Percentiles rank a stretch among this genome's conserved stretches.
phyloP scores from a whole-genome alignment of 129 eudicot genomes.

The Escallonia herrerae region DNA sequence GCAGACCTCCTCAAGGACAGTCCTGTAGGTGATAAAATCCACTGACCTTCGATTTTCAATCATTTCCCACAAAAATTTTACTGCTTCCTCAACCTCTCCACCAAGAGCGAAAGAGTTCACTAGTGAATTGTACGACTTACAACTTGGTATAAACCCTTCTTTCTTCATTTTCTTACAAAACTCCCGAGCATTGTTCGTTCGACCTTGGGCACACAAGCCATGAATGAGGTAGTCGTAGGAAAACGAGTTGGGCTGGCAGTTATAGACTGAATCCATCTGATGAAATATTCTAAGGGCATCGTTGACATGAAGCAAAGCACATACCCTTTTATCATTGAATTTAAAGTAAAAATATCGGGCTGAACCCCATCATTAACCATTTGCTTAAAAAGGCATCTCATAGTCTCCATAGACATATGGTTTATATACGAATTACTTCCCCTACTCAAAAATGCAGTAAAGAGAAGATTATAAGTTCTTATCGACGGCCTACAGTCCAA shows the following conservation, averaged over 20 bases:
- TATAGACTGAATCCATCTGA: constrained; percentile 86
- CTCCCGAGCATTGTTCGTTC: constrained; percentile 74
- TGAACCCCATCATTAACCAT: constrained; percentile 80
- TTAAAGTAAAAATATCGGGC: constrained; percentile 77
- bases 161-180: constrained; percentile 65
- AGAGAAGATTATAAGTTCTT: constrained; percentile 69
- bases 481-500: constrained; percentile 74
- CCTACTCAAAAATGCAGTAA: constrained; percentile 63
- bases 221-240: constrained; percentile 78
- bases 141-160: constrained; percentile 70
- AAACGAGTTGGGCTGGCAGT: constrained; percentile 54
- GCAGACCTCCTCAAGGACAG: constrained; percentile 65
- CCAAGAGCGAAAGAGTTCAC: constrained; percentile 69
- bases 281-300: constrained; percentile 84
- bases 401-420: constrained; percentile 75
- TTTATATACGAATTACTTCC: constrained; percentile 64
- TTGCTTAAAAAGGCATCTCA: constrained; percentile 68
- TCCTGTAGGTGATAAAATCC: constrained; percentile 63
- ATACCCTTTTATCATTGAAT: constrained; percentile 84
- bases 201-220: constrained; percentile 83
- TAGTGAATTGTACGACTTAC: constrained; percentile 80
- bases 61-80: constrained; percentile 73
- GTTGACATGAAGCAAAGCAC: constrained; percentile 70
- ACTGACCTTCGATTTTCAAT: constrained; percentile 29
- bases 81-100: constrained; percentile 70